These are phyloP conservation scores for Monilinia fructigena DNA, from an alignment of 2,329 filamentous ascomycete genomes.

Conservation along the genomic window DNA sequence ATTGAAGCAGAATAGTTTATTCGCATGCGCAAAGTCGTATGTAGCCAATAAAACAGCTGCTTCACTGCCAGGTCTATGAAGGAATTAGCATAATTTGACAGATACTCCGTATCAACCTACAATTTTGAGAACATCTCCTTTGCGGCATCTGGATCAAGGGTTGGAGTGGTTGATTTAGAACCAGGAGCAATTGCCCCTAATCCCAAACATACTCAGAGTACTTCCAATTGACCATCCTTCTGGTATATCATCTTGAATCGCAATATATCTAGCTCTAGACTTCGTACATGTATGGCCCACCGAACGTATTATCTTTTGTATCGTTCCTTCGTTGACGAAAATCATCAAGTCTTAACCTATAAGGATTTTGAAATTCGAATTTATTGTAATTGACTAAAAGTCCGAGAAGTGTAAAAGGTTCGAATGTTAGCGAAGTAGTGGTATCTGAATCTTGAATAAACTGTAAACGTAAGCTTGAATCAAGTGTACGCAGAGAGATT, in stretches of 20 bases:
- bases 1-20: constrained; percentile 91
- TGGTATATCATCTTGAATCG: constrained; percentile 84
- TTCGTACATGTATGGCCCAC: constrained; percentile 70
- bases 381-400: constrained; percentile 98
- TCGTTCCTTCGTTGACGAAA: constrained; percentile 93
- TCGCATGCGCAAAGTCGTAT: constrained; percentile 91
- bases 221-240: constrained; percentile 83
- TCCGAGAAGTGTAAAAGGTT: constrained; percentile 80
- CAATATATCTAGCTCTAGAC: constrained; percentile 73
- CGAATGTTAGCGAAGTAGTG: constrained; percentile 58
- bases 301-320: constrained; percentile 75
- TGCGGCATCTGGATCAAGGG: constrained; percentile 73
- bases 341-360: constrained; percentile 85
- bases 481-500: background rate
- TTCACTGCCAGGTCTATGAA: constrained; percentile 68
- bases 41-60: constrained; percentile 78
- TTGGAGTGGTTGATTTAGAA: constrained; percentile 59
- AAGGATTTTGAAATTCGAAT: constrained; percentile 97
- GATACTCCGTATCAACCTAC: constrained; percentile 51
- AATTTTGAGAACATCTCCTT: constrained; percentile 78
- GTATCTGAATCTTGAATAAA: constrained; percentile 78
- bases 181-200: constrained; percentile 72
- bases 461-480: constrained; percentile 45
- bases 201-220: constrained; percentile 83
- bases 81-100: constrained; percentile 31